phyloP scores from a whole-genome alignment of 306 rosid genomes.

The Quercus agrifolia region DNA sequence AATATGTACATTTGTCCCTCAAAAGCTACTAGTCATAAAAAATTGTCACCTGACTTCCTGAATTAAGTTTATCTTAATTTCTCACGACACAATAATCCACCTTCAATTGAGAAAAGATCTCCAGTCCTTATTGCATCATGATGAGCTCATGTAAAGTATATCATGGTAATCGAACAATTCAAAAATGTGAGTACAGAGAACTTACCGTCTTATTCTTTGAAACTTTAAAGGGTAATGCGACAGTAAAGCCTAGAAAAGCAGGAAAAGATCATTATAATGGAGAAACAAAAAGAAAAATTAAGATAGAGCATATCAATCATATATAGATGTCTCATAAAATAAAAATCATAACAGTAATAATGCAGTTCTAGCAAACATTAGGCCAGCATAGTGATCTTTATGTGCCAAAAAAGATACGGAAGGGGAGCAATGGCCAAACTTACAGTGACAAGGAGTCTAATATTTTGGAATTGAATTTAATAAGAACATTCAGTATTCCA shows the following conservation, averaged over 20 bases:
- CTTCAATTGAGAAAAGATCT: background rate
- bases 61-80: background rate
- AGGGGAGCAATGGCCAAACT: too few species aligned
- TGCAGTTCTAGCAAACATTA: background rate
- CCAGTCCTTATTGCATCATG: background rate
- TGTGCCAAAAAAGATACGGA: background rate
- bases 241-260: constrained; percentile 68
- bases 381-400: background rate
- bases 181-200: constrained; percentile 6
- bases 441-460: too few species aligned
- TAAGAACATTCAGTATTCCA: too few species aligned
- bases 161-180: background rate
- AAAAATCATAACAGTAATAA: background rate
- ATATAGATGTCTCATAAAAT: background rate
- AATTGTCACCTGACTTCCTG: background rate
- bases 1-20: background rate
- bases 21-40: background rate
- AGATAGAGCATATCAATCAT: background rate
- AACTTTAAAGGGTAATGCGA: constrained; percentile 64
- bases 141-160: background rate
- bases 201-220: constrained; percentile 65
- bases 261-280: background rate
- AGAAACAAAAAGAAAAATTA: background rate
- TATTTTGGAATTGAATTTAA: too few species aligned
- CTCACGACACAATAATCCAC: too few species aligned